Evolutionary conservation across 306 rosid genomes (phyloP).

Genomic region (Herpetospermum pedunculosum): DNA sequence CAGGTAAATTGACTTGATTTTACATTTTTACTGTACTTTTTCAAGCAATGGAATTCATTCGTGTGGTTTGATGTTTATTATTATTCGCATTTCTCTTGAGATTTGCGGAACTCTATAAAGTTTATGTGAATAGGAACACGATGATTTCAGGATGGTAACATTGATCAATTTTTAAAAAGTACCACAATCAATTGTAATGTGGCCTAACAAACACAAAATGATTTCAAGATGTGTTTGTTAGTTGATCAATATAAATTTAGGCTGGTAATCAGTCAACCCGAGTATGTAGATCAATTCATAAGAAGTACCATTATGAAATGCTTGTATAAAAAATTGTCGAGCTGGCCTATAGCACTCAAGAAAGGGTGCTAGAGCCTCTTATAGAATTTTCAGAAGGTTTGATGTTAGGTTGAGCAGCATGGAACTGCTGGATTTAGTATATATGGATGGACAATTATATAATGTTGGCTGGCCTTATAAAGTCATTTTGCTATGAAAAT

Average conservation of each 20-base stretch:
- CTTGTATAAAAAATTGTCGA: not conserved
- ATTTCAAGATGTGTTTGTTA: not conserved
- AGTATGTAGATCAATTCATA: no score
- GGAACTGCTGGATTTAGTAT: not conserved
- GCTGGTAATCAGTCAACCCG: not conserved
- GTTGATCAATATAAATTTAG: not conserved
- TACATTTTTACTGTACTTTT: not conserved
- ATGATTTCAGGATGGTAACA: not conserved
- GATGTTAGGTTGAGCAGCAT: not conserved
- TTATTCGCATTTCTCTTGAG: not conserved
- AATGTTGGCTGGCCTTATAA: not conserved
- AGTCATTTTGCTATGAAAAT: not conserved
- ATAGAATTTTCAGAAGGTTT: not conserved
- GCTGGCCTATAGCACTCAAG: not conserved
- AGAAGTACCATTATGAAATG: not conserved
- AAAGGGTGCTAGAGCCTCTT: not conserved
- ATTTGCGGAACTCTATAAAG: not conserved
- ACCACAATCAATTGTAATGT: not conserved
- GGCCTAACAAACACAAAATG: not conserved
- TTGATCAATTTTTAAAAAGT: not conserved
- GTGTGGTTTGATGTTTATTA: not conserved
- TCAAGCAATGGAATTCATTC: not conserved
- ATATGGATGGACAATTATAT: not conserved
- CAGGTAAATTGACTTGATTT: conserved; percentile 36
- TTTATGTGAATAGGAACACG: not conserved